Percentiles rank a stretch among this genome's conserved stretches.
Evolutionary conservation across 2,329 filamentous ascomycete genomes (phyloP).

Genomic region (Huntiella decipiens): DNA sequence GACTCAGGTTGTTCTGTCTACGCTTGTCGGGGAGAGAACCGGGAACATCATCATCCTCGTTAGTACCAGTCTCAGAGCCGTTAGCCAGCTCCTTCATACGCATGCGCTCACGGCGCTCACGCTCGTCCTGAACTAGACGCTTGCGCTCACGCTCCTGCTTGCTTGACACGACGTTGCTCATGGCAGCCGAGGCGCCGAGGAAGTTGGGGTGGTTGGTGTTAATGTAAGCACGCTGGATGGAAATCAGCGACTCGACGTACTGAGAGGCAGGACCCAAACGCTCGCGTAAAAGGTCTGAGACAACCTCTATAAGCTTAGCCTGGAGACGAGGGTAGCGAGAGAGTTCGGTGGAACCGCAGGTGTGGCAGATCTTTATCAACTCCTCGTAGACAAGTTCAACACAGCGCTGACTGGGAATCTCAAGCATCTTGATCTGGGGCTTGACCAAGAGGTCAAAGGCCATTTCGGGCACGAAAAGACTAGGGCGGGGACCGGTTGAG

Average conservation of each 20-base stretch:
- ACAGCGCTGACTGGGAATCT: constrained; percentile 86
- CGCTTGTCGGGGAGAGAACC: constrained; percentile 9
- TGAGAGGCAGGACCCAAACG: constrained; percentile 70
- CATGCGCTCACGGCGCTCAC: constrained; percentile 65
- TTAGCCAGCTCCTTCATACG: constrained; percentile 73
- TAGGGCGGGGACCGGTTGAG: constrained; percentile 86
- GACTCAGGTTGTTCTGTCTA: neutral
- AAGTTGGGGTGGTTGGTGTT: constrained; percentile 99
- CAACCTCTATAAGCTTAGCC: constrained; percentile 92
- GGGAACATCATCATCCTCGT: constrained; percentile 18
- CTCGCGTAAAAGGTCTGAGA: constrained; percentile 86
- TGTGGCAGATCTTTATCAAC: constrained; percentile 98
- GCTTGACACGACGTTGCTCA: constrained; percentile 88
- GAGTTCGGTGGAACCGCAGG: constrained; percentile 86
- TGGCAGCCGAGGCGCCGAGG: constrained; percentile 84
- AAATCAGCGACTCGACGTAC: constrained; percentile 92
- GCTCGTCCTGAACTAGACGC: constrained; percentile 59
- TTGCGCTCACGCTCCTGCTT: constrained; percentile 91
- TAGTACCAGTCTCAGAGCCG: constrained; percentile 29
- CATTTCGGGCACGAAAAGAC: constrained; percentile 91
- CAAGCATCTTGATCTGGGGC: constrained; percentile 91
- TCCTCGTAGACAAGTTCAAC: constrained; percentile 98
- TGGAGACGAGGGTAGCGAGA: constrained; percentile 82
- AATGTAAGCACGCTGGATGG: constrained; percentile 95
- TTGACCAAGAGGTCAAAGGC: constrained; percentile 96